Base-by-base conservation (phyloP, 345 rosid genomes). In the Capsella bursapastoris region DNA sequence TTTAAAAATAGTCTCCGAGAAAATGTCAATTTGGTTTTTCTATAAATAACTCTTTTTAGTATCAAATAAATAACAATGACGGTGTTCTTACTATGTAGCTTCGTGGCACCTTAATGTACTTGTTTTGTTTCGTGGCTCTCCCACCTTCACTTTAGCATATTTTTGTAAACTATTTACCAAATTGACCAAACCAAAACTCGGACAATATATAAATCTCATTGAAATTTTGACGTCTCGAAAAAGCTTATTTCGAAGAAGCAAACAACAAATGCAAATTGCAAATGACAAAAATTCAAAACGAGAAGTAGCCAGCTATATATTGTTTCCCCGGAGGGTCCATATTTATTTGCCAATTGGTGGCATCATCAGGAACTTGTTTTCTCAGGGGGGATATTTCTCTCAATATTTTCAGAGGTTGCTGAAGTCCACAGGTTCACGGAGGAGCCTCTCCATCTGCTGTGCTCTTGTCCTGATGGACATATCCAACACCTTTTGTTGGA, bases 381-480 rank as follows among this genome's bases (percentile, higher is more conserved):
- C n/a, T 37, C 58, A 22, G 38, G 6, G 65, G 60, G 4, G 52
- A 41, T 12, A 0, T 18, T 11, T 27, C 49, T 64, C 57, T 68
- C 56, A 34, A 8, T 59, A 35, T 71, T 5, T 66, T 83, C 78
- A 86, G 64, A 86, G 74, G 73, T 35, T 50, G 74, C 50, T 80
- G 43, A 82, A 6, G 74, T 90, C 76, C 13, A 77, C 45, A 40
- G 98, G 97, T 76, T 90, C 93, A 9, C 89, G 87, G 77, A 95
- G 83, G 74, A 88, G 86, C 85, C 97, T 88, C 88, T 95, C 97
- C 98, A 95, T 95, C 83, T 90, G 96, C 64, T 68, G 78, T 8
- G 97, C 97, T 76, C 99, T 86, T 2, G 97, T 89, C 87, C 59
- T 85, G 52, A 95, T 95, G 58, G 97, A 95, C 99, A 92, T 85